Base-by-base conservation (phyloP, 2,329 filamentous ascomycete species). In the Penicillium corylophilum region DNA sequence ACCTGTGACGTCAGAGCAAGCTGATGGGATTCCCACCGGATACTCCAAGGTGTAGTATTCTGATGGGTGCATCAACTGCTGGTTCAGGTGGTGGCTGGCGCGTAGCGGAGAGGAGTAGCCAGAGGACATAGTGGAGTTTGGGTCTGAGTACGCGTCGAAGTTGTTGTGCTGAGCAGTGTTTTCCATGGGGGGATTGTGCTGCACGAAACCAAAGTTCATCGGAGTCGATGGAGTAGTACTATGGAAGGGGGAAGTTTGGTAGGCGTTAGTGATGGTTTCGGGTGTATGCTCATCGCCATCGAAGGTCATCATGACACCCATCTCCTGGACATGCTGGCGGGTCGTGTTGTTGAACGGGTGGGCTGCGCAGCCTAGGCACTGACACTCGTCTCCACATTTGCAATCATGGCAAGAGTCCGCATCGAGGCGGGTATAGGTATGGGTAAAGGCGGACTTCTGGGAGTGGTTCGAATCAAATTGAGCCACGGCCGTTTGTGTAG, bases 301-400 rank as follows among this genome's bases (percentile, higher is more conserved):
- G 9, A 69, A 58, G 3, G 69, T 65, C 57, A 77, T 71, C 54
- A 76, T 65, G 33, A 67, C 65, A 39, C 74, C 74, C 72, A 77
- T 76, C 57, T 75, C 71, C 56, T 74, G 72, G 33, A 78, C 72
- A 54, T 74, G 71, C 44, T 75, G 69, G 46, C 70, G 65, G 1
- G 75, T 78, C 10, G 73, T 74, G 24, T 68, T 68, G 54, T 78
- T 78, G 56, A 71, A 78, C 2, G 76, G 76, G 58, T 78, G 76
- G 33, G 70, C 64, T 15, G 72, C 70, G 60, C 76, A 78, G 15
- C 73, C 75, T 26, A 77, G 56, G 55, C 76, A 78, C 54, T 77
- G 69, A 49, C 76, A 78, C 6, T 65, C 66, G 44, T 76, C 71
- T 20, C 76, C 75, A 54, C 75, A 78, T 38, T 62, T 64, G 51